A percentile compares a stretch with the other conserved stretches of the same genome.
Conservation (phyloP, 2,329 filamentous ascomycete species). For the Aschersonia sp. region DNA sequence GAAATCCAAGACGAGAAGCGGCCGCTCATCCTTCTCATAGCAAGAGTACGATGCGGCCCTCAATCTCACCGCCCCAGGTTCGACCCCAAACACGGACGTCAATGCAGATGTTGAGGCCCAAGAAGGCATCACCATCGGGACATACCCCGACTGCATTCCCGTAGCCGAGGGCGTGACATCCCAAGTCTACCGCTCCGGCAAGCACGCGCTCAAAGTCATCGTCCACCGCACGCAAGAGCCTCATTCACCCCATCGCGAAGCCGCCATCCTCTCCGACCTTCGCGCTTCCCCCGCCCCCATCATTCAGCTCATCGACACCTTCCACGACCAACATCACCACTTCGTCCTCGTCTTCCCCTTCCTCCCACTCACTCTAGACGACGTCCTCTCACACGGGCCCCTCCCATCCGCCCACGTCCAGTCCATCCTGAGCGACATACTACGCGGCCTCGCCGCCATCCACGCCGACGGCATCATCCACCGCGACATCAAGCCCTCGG, state of each 20-base stretch:
- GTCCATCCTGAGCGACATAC: constrained; percentile 48
- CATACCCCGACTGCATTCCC: constrained; percentile 36
- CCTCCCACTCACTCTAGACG: constrained; percentile 54
- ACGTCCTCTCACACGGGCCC: constrained; percentile 4
- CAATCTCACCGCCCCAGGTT: constrained; percentile 1
- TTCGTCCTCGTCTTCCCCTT: constrained; percentile 80
- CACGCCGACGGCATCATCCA: constrained; percentile 73
- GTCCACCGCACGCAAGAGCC: constrained; percentile 59
- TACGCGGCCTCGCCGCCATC: constrained; percentile 55
- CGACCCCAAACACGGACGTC: background rate
- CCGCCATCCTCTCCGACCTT: constrained; percentile 52
- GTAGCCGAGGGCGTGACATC: constrained; percentile 64
- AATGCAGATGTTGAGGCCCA: background rate
- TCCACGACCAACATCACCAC: constrained; percentile 54
- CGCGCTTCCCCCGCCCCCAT: constrained; percentile 16
- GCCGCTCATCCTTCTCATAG: constrained; percentile 22
- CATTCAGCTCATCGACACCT: constrained; percentile 59
- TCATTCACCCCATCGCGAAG: constrained; percentile 71
- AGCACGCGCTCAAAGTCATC: constrained; percentile 72
- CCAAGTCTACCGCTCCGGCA: constrained; percentile 57
- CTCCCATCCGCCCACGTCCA: constrained; percentile 18
- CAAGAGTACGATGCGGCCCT: constrained; percentile 38
- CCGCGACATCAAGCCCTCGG: constrained; percentile 86
- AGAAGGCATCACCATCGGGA: constrained; percentile 33
- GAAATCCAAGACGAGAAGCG: too few species aligned